Conservation (phyloP, 73 alveolate genomes). For the Effrenium voratum region DNA sequence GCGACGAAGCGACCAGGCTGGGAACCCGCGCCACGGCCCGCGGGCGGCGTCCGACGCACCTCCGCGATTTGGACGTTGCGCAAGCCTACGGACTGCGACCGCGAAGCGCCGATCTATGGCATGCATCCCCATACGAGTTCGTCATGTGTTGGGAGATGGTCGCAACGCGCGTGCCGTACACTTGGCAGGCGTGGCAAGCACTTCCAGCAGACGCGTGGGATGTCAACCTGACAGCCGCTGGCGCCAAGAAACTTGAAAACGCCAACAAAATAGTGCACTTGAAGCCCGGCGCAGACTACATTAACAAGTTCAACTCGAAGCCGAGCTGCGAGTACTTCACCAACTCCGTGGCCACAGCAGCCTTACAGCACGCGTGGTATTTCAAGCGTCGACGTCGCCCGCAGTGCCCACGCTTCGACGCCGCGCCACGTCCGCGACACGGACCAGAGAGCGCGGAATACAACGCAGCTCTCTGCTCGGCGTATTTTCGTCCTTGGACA, state of each 20-base stretch:
- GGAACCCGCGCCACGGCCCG: not conserved
- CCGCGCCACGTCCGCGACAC: not conserved
- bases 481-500: conserved; percentile 21
- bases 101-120: not conserved
- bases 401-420: not conserved
- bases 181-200: not conserved
- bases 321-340: not conserved
- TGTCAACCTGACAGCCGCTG: not conserved
- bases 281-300: not conserved
- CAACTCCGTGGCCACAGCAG: not conserved
- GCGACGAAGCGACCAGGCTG: too few species aligned
- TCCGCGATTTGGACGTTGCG: not conserved
- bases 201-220: not conserved
- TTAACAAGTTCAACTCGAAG: not conserved
- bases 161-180: not conserved
- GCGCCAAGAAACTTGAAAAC: not conserved
- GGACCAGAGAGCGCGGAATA: not conserved
- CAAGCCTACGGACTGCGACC: conserved; percentile 12
- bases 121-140: conserved; percentile 18
- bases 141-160: not conserved
- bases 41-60: not conserved
- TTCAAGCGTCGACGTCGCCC: not conserved
- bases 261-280: not conserved
- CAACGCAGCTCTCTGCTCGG: not conserved
- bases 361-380: not conserved